phyloP scores from a whole-genome alignment of 2,329 filamentous ascomycete species.

The Penicillium sp. region DNA sequence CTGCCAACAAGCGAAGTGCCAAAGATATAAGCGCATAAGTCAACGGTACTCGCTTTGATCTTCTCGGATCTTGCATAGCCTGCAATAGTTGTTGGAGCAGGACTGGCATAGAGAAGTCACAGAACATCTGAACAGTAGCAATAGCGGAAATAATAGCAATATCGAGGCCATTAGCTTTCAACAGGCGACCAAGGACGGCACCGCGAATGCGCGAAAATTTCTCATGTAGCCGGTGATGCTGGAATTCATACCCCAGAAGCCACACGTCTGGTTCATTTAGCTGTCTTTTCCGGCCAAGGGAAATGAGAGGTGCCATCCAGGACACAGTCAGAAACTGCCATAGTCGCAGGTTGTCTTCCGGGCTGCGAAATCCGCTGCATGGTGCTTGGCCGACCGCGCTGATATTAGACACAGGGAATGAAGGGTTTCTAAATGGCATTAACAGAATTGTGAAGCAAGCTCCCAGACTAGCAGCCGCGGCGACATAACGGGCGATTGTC shows the following conservation, averaged over 20 bases:
- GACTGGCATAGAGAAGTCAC: slow-evolving; percentile 60
- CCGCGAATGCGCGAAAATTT: slow-evolving; percentile 69
- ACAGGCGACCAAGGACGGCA: slow-evolving; percentile 63
- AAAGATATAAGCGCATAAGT: slow-evolving; percentile 63
- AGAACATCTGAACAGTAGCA: slow-evolving; percentile 58
- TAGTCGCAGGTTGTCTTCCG: slow-evolving; percentile 73
- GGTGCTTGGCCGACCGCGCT: slow-evolving; percentile 55
- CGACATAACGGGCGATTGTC: slow-evolving; percentile 23
- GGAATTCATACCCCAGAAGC: slow-evolving; percentile 73
- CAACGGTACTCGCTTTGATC: slow-evolving; percentile 54
- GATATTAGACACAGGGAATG: slow-evolving; percentile 53
- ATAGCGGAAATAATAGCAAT: slow-evolving; percentile 63
- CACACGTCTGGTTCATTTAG: slow-evolving; percentile 77
- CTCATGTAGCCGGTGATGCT: slow-evolving; percentile 69
- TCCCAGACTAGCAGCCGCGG: slow-evolving; percentile 42
- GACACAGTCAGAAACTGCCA: slow-evolving; percentile 82
- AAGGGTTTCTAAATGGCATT: slow-evolving; percentile 66
- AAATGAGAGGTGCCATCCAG: slow-evolving; percentile 74
- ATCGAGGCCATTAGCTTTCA: slow-evolving; percentile 75
- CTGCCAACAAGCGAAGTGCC: slow-evolving; percentile 55
- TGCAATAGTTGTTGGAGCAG: slow-evolving; percentile 67
- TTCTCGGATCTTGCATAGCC: slow-evolving; percentile 56
- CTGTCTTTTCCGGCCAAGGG: slow-evolving; percentile 58
- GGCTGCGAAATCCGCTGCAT: slow-evolving; percentile 59
- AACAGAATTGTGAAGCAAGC: slow-evolving; percentile 54